A percentile compares a stretch with the other conserved stretches of the same genome.
These are phyloP conservation scores for Penicillium vulpinum DNA, from an alignment of 2,329 filamentous ascomycete species.

Conservation along the genomic window DNA sequence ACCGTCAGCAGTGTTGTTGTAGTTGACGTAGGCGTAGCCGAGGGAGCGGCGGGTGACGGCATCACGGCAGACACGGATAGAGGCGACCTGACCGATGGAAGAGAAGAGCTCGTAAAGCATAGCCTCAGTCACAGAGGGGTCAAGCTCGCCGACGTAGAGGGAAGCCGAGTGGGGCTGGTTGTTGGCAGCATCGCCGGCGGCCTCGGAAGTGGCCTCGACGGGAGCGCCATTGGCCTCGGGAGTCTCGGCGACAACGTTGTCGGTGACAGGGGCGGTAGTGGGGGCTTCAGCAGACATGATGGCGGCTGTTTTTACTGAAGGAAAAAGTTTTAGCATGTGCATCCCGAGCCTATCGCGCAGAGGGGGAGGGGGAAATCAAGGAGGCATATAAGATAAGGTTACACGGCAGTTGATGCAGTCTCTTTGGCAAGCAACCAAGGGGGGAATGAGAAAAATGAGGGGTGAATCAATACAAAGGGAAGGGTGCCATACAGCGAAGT, in stretches of 20 bases:
- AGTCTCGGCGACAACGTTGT: constrained; percentile 60
- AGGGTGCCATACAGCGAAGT: constrained; percentile 11
- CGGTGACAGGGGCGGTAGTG: constrained; percentile 69
- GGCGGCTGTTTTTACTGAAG: constrained; percentile 63
- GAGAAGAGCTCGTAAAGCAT: constrained; percentile 99
- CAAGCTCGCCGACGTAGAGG: constrained; percentile 98
- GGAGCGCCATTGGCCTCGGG: constrained; percentile 56
- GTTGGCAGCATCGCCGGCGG: constrained; percentile 57
- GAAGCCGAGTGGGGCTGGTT: constrained; percentile 92
- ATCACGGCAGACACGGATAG: constrained; percentile 99
- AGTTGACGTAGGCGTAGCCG: constrained; percentile 99
- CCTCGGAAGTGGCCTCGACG: constrained; percentile 61
- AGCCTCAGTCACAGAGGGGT: constrained; percentile 95
- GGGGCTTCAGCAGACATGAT: constrained; percentile 79
- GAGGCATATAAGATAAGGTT: constrained; percentile 10
- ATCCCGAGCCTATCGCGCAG: constrained; percentile 2
- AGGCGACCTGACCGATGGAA: constrained; percentile 96
- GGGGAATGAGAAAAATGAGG: constrained; percentile 4
- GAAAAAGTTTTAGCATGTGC: constrained; percentile 16
- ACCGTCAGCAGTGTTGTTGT: constrained; percentile 94
- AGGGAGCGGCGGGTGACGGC: constrained; percentile 97
- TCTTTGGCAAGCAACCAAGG: constrained; percentile 9
- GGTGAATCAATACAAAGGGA: constrained; percentile 9
- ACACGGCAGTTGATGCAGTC: constrained; percentile 17
- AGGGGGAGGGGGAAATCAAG: constrained; percentile 11